These are phyloP conservation scores for Perkinsus chesapeaki DNA, from an alignment of 169 alveolate genomes.

Conservation along the genomic window DNA sequence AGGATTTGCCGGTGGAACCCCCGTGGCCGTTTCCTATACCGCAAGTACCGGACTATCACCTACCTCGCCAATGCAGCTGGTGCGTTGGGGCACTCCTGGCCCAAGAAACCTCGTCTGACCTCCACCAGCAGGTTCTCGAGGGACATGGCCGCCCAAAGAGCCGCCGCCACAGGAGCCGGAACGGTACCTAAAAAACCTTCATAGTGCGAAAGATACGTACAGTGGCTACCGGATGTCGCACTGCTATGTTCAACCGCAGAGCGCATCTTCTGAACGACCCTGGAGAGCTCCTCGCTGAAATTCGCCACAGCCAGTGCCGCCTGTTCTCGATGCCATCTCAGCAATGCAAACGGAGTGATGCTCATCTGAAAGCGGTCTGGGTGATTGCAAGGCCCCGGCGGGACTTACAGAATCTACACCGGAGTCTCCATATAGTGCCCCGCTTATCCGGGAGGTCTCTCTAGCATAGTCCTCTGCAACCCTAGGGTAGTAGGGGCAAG, in stretches of 20 bases:
- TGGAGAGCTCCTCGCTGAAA: background rate
- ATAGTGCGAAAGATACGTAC: background rate
- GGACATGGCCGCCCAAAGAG: background rate
- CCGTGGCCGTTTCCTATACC: too few relatives aligned
- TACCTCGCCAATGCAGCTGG: background rate
- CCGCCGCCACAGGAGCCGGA: background rate
- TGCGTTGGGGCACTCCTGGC: background rate
- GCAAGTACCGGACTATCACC: too few relatives aligned
- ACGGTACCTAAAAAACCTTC: background rate
- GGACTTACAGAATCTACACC: background rate
- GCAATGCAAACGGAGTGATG: background rate
- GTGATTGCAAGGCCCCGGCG: background rate
- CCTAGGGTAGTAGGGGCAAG: background rate
- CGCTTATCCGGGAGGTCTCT: background rate
- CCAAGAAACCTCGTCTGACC: background rate
- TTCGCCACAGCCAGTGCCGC: background rate
- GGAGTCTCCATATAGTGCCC: background rate
- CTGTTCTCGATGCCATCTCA: background rate
- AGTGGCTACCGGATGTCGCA: background rate
- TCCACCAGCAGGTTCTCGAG: background rate
- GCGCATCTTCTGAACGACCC: background rate
- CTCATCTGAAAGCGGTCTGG: background rate
- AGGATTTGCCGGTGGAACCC: too few relatives aligned
- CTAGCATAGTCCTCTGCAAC: background rate
- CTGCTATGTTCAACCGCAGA: background rate